Percentiles rank a stretch among this genome's conserved stretches.
Evolutionary conservation across 1,284 basidiomycete genomes (phyloP).

Genomic region (Apiotrichum akiyoshidainum): DNA sequence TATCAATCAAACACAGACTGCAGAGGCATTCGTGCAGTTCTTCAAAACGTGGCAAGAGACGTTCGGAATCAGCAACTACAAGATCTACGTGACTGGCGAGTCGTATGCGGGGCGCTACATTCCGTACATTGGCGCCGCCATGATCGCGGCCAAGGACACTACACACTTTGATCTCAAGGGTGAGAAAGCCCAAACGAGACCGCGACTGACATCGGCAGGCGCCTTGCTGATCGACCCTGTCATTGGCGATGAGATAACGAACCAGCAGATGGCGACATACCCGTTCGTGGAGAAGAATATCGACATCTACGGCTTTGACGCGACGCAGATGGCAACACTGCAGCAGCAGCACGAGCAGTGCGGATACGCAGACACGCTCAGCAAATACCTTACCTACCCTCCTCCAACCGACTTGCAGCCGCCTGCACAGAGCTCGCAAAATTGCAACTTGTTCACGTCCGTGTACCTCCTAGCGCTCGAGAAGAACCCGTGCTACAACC

Average conservation of each 20-base stretch:
- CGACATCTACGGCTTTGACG: slow-evolving; percentile 29
- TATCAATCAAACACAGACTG: slow-evolving; percentile 42
- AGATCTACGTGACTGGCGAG: slow-evolving; percentile 38
- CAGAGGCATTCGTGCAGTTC: slow-evolving; percentile 37
- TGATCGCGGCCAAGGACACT: slow-evolving; percentile 26
- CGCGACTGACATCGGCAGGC: no score
- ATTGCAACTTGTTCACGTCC: slow-evolving; percentile 65
- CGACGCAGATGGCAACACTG: slow-evolving; percentile 61
- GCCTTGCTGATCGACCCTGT: slow-evolving; percentile 32
- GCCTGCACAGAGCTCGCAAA: slow-evolving; percentile 40
- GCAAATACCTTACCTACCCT: slow-evolving; percentile 62
- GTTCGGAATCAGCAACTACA: slow-evolving; percentile 26
- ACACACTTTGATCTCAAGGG: slow-evolving; percentile 20
- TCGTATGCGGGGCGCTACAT: slow-evolving; percentile 51
- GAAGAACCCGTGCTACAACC: slow-evolving; percentile 70
- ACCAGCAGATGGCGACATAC: slow-evolving; percentile 61
- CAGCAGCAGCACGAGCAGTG: slow-evolving; percentile 58
- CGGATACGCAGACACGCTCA: slow-evolving; percentile 62
- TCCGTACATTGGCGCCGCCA: slow-evolving; percentile 46
- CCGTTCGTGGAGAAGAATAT: slow-evolving; percentile 13
- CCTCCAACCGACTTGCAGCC: slow-evolving; percentile 53
- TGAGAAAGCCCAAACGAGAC: no score
- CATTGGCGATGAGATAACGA: slow-evolving; percentile 54
- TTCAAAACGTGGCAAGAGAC: slow-evolving; percentile 22
- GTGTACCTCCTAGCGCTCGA: slow-evolving; percentile 61